Evolutionary conservation across 805 yeast genomes (phyloP).

Genomic region (Priceomyces haplophilus): DNA sequence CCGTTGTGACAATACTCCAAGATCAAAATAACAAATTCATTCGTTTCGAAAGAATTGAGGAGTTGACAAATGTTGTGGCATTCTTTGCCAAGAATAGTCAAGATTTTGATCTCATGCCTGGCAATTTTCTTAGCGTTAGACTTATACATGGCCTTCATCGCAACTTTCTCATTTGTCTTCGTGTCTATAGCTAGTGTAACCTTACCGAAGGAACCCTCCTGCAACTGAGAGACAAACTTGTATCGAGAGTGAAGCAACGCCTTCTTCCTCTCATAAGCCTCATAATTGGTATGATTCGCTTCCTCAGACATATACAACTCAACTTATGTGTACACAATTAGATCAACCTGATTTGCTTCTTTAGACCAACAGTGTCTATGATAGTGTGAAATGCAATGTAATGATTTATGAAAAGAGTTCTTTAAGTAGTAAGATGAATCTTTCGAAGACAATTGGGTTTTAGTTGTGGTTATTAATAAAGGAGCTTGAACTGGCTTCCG

Average conservation of each 20-base stretch:
- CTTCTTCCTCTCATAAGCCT: constrained; percentile 12
- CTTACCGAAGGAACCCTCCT: constrained; percentile 60
- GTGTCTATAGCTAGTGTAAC: constrained; percentile 53
- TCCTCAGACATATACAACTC: background rate
- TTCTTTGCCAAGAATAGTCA: constrained; percentile 34
- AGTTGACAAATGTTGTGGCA: constrained; percentile 58
- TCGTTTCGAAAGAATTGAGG: constrained; percentile 51
- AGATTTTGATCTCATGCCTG: constrained; percentile 49
- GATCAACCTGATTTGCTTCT: background rate
- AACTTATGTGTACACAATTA: background rate
- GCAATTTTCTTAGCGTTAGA: constrained; percentile 43
- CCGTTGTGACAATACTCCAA: constrained; percentile 67
- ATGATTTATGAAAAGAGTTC: background rate
- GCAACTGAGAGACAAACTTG: constrained; percentile 42
- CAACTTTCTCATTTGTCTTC: constrained; percentile 35
- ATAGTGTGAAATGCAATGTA: background rate
- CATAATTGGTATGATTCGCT: constrained; percentile 9
- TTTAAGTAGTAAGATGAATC: too few species aligned
- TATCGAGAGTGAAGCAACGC: constrained; percentile 37
- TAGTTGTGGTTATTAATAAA: too few species aligned
- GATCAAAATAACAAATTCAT: constrained; percentile 49
- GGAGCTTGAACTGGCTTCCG: too few species aligned
- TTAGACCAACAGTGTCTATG: background rate
- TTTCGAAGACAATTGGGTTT: too few species aligned
- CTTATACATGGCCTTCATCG: constrained; percentile 54